A percentile compares a stretch with the other conserved stretches of the same genome.
Conservation (phyloP, 2,329 filamentous ascomycete species). For the Phialophora verrucosa region DNA sequence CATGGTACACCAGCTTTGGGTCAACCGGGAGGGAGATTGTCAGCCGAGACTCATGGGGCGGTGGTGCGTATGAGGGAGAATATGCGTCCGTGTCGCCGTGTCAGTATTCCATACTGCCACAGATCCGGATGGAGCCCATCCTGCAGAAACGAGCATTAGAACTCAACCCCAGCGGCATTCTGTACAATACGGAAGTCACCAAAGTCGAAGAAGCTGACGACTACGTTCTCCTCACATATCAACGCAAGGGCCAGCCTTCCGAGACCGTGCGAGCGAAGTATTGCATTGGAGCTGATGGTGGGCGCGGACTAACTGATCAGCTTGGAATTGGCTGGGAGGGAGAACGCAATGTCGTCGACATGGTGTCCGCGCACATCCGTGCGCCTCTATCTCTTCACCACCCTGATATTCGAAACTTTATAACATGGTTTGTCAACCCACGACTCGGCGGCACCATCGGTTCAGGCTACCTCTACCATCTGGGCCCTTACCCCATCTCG, state of each 20-base stretch:
- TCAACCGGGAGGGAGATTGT: conserved; percentile 42
- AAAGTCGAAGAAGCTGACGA: conserved; percentile 38
- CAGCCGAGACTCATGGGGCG: conserved; percentile 43
- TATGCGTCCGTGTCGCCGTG: conserved; percentile 41
- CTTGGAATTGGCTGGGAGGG: conserved; percentile 44
- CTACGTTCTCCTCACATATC: conserved; percentile 38
- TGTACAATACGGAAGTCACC: conserved; percentile 41
- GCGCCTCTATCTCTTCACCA: conserved; percentile 41
- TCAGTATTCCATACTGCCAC: conserved; percentile 43
- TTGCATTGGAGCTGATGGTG: conserved; percentile 46
- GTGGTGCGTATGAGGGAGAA: conserved; percentile 38
- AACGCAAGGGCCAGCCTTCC: conserved; percentile 15
- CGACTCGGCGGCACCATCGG: conserved; percentile 44
- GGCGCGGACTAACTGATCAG: conserved; percentile 41
- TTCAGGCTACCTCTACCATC: conserved; percentile 46
- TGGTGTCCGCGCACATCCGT: conserved; percentile 45
- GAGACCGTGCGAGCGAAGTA: conserved; percentile 40
- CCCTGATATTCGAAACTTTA: conserved; percentile 43
- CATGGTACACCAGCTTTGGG: conserved; percentile 46
- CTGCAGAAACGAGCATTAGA: conserved; percentile 41
- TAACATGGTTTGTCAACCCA: conserved; percentile 47
- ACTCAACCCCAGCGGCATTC: conserved; percentile 43
- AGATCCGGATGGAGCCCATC: conserved; percentile 48
- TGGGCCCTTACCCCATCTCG: conserved; percentile 44
- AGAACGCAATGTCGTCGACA: conserved; percentile 44